Evolutionary conservation across 2,329 filamentous ascomycete genomes (phyloP).

Genomic region (Ophiostoma triangulosporum): DNA sequence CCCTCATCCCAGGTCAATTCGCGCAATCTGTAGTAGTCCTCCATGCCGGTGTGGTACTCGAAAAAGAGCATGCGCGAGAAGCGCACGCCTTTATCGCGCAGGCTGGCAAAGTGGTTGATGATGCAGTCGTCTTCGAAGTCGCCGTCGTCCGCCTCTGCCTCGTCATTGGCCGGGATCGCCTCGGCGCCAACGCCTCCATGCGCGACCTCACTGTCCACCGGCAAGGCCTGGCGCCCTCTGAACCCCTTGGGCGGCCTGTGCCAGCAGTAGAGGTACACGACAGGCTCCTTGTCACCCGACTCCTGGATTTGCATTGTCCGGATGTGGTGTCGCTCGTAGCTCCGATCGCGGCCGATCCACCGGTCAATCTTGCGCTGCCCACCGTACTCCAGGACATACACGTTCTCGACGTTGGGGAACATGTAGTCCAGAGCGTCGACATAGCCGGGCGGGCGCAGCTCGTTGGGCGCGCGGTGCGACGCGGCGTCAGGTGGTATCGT

Average conservation of each 20-base stretch:
- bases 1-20: neutral
- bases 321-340: neutral
- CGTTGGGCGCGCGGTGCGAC: conserved; percentile 5
- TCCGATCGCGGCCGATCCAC: conserved; percentile 7
- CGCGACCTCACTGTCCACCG: too few species aligned
- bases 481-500: neutral
- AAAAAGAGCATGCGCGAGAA: too few species aligned
- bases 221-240: too few species aligned
- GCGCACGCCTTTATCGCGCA: too few species aligned
- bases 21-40: conserved; percentile 1
- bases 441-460: conserved; percentile 2
- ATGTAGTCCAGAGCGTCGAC: neutral
- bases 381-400: conserved; percentile 11
- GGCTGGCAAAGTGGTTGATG: too few species aligned
- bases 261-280: too few species aligned
- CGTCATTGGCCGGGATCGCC: too few species aligned
- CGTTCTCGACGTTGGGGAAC: conserved; percentile 8
- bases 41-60: neutral
- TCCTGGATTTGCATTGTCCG: too few species aligned
- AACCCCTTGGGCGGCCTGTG: too few species aligned
- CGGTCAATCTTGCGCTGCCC: neutral
- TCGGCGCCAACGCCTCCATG: too few species aligned
- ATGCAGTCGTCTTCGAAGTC: too few species aligned
- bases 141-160: neutral
- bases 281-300: too few species aligned